Evolutionary conservation across 352 stramenopile genomes (phyloP).

Genomic region (Globisporangium irregulare): DNA sequence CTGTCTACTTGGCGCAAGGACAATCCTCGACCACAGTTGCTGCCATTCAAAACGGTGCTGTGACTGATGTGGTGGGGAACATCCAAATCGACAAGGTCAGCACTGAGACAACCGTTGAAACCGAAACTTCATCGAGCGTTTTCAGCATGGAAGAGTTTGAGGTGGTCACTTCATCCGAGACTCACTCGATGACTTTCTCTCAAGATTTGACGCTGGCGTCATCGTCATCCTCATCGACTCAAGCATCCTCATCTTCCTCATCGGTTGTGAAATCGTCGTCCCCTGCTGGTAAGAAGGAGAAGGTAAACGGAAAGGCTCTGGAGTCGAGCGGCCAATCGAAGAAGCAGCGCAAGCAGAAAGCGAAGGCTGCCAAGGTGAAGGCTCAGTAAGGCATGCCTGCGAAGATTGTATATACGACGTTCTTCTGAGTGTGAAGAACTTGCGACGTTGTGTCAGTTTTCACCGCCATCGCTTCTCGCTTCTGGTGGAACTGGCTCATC

Average conservation of each 20-base stretch:
- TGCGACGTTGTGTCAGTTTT: not conserved
- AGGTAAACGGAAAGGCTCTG: not conserved
- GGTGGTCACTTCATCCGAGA: slow-evolving; percentile 4
- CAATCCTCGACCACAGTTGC: not conserved
- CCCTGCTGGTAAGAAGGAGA: slow-evolving; percentile 7
- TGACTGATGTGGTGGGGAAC: not conserved
- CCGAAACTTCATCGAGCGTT: slow-evolving; percentile 2
- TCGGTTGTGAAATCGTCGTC: slow-evolving; percentile 4
- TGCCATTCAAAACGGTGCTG: not conserved
- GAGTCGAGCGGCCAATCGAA: slow-evolving; percentile 8
- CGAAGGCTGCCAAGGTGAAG: slow-evolving; percentile 14
- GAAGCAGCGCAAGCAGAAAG: slow-evolving; percentile 19
- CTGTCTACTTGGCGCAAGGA: slow-evolving; percentile 27
- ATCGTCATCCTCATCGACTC: slow-evolving; percentile 3
- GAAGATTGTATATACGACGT: not conserved
- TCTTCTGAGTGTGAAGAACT: not conserved
- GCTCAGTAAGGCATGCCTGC: not conserved
- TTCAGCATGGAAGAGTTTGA: slow-evolving; percentile 8
- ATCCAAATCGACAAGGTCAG: not conserved
- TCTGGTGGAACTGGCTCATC: not conserved
- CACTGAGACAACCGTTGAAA: slow-evolving; percentile 1
- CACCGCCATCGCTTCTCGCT: not conserved
- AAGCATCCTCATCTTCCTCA: not conserved
- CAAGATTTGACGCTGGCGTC: slow-evolving; percentile 5
- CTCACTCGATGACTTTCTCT: slow-evolving; percentile 4